These are phyloP conservation scores for Rhexocercosporidium sp. DNA, from an alignment of 2,329 filamentous ascomycete species.

Conservation along the genomic window DNA sequence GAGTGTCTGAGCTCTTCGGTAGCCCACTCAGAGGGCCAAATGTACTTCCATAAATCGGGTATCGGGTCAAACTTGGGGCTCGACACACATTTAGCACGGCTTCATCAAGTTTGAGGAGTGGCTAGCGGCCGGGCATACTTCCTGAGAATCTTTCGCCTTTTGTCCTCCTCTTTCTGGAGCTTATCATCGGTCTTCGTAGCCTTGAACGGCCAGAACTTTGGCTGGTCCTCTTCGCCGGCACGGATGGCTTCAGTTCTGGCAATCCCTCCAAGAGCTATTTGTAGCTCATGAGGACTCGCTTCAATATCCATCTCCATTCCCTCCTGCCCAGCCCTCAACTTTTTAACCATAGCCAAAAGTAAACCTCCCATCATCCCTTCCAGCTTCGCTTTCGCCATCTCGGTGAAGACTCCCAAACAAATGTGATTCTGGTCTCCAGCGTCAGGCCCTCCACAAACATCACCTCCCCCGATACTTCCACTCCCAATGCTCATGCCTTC, in stretches of 20 bases:
- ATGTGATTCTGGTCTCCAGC: background rate
- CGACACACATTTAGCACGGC: too few relatives aligned
- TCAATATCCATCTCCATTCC: background rate
- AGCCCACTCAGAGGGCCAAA: too few relatives aligned
- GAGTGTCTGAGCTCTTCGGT: too few relatives aligned
- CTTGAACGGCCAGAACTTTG: background rate
- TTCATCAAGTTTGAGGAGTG: too few relatives aligned
- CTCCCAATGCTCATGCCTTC: background rate
- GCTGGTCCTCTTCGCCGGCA: too few relatives aligned
- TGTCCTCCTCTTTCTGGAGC: background rate
- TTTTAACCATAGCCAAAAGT: background rate
- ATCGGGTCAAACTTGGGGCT: too few relatives aligned
- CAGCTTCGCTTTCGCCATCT: background rate
- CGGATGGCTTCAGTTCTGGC: too few relatives aligned
- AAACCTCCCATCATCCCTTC: background rate
- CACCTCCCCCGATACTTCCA: too few relatives aligned
- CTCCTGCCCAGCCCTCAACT: background rate
- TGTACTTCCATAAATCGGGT: too few relatives aligned
- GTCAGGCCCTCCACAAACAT: background rate
- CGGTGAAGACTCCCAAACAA: background rate
- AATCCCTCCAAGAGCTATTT: too few relatives aligned
- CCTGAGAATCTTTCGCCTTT: background rate
- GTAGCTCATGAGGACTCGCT: background rate
- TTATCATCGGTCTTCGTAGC: background rate
- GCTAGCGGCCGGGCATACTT: too few relatives aligned